Evolutionary conservation across 352 stramenopile genomes (phyloP).

Genomic region (Poterioochromonas sp.): DNA sequence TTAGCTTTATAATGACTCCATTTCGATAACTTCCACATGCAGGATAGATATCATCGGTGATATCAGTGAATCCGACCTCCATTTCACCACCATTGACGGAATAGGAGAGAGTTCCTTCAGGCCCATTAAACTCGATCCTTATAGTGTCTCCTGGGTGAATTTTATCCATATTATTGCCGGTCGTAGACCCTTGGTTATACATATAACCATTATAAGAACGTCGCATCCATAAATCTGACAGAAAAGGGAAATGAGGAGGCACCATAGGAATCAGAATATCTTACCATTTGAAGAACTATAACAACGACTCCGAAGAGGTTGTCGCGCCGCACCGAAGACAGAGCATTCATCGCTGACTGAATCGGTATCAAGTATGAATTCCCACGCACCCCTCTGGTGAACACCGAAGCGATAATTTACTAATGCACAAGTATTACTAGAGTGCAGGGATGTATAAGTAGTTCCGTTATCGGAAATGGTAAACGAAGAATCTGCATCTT

Average conservation of each 20-base stretch:
- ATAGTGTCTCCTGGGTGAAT: constrained; percentile 47
- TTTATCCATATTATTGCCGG: constrained; percentile 1
- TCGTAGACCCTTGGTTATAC: constrained; percentile 1
- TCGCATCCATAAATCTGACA: constrained; percentile 23
- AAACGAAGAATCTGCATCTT: constrained; percentile 5
- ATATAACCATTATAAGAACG: constrained; percentile 25
- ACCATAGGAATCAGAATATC: too few species aligned
- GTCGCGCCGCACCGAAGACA: constrained; percentile 11
- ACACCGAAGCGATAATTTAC: neutral
- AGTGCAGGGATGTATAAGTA: constrained; percentile 10
- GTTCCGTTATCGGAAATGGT: constrained; percentile 2
- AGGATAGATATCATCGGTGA: constrained; percentile 43
- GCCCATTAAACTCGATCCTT: constrained; percentile 43
- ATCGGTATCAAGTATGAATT: neutral
- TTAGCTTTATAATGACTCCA: neutral
- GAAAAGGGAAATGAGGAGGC: too few species aligned
- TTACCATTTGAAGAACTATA: constrained; percentile 25
- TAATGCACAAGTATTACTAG: constrained; percentile 25
- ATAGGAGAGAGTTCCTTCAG: constrained; percentile 42
- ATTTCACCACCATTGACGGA: constrained; percentile 42
- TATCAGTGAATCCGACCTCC: constrained; percentile 44
- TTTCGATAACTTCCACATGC: constrained; percentile 25
- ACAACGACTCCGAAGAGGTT: neutral
- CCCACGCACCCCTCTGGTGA: neutral
- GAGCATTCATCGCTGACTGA: constrained; percentile 25